Evolutionary conservation across 2,329 filamentous ascomycete genomes (phyloP), one percentile per base, ranked within the genome.

Genomic region (Madurella mycetomatis): DNA sequence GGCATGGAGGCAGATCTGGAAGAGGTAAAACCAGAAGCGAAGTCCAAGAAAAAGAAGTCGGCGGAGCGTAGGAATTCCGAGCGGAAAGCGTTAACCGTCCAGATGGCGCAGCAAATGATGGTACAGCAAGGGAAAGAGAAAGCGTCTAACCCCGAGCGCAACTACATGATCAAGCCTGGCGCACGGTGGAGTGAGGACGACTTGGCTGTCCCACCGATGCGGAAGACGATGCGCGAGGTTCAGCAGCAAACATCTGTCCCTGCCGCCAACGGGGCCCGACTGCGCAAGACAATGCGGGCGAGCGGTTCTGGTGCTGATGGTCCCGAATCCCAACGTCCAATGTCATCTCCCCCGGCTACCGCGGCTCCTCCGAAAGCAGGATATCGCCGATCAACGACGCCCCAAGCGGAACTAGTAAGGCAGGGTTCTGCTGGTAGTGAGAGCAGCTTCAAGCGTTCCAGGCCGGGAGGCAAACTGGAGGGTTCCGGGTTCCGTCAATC

Each of bases 381-480:
- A 17, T 41, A 49, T 13, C 55, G 49, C 5, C 47, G 52, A 30
- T 48, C 50, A 34, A 51, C 47, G n/a, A 54, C 54, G 12, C 32
- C 37, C 19, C 25, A 42, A 15, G 17, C 31, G 9, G 18, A 53
- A 30, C 62, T 64, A 5, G 69, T 83, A 9, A 72, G 74, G 54
- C 79, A 74, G 9, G 76, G 73, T 16, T 88, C 85, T 0, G 83
- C 84, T 60, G 85, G 81, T 30, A 90, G 86, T 64, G 85, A 89
- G 43, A 95, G 88, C 71, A 95, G 90, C 67, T 96, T 96, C 73
- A 87, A 82, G 65, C 85, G 89, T 30, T 71, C 75, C 42, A 79
- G 81, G 57, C 72, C 78, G 39, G 67, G 73, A 49, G 66, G 69
- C 5, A 70, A 71, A 41, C 70, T 76, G 42, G 54, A 61, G 11